Evolutionary conservation across 345 rosid genomes (phyloP).

Genomic region (Noccaea caerulescens): DNA sequence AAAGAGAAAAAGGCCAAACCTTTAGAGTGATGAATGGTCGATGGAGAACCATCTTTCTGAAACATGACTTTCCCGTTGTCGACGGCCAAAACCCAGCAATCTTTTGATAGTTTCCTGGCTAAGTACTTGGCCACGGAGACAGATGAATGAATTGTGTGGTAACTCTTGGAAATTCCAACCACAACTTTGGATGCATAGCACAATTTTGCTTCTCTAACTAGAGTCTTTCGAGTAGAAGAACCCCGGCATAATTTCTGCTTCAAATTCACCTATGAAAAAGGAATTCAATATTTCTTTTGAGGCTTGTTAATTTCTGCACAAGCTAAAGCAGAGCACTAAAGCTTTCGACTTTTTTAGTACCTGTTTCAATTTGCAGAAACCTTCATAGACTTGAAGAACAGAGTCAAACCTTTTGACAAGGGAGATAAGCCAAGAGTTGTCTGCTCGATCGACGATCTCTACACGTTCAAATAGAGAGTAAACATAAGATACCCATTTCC

Average conservation of each 20-base stretch:
- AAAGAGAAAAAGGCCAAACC: conserved; percentile 44
- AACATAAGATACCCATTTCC: conserved; percentile 11
- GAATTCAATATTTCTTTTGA: conserved; percentile 9
- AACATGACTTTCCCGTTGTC: conserved; percentile 70
- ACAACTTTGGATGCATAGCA: conserved; percentile 65
- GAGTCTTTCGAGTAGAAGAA: conserved; percentile 56
- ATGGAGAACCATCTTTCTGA: conserved; percentile 62
- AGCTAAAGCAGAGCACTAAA: conserved; percentile 3
- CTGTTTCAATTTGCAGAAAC: conserved; percentile 96
- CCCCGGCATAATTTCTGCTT: conserved; percentile 87
- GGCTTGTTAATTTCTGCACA: neutral
- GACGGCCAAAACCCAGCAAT: conserved; percentile 72
- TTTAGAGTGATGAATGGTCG: conserved; percentile 41
- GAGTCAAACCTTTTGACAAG: conserved; percentile 77
- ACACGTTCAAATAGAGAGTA: conserved; percentile 10
- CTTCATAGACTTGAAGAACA: conserved; percentile 77
- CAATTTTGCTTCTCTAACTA: conserved; percentile 76
- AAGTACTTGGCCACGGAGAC: conserved; percentile 87
- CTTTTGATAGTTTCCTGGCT: conserved; percentile 66
- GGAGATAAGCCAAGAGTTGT: conserved; percentile 66
- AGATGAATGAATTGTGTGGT: conserved; percentile 60
- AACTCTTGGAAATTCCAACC: conserved; percentile 58
- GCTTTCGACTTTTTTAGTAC: conserved; percentile 38
- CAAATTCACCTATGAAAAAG: conserved; percentile 69
- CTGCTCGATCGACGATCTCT: conserved; percentile 60